phyloP scores from a whole-genome alignment of 257 asterid species.

The Ajuga chamaepitys region DNA sequence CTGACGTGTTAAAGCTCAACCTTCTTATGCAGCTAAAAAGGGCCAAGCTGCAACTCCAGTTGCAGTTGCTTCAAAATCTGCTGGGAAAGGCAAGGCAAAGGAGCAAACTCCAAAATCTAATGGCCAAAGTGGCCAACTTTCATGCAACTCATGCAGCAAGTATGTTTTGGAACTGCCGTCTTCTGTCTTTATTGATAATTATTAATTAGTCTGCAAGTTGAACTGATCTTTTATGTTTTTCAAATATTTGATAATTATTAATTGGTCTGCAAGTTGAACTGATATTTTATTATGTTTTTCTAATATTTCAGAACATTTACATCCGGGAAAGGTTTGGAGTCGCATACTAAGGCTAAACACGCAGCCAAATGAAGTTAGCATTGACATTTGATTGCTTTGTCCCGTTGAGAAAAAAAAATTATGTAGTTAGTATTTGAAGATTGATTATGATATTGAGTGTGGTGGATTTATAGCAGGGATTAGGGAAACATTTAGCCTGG shows the following conservation, averaged over 20 bases:
- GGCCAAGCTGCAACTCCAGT: slow-evolving; percentile 17
- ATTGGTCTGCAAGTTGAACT: neutral
- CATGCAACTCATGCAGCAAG: slow-evolving; percentile 25
- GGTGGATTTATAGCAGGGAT: slow-evolving; percentile 13
- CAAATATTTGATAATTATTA: neutral
- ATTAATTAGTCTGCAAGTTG: too few relatives aligned
- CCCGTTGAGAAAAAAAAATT: neutral
- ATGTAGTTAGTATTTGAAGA: neutral
- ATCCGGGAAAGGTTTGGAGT: slow-evolving; percentile 6
- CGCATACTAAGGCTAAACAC: slow-evolving; percentile 27
- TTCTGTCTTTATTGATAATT: too few relatives aligned
- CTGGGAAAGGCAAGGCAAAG: slow-evolving; percentile 24
- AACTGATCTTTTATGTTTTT: neutral
- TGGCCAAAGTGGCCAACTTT: slow-evolving; percentile 20
- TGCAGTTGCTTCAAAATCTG: slow-evolving; percentile 21
- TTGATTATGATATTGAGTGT: neutral
- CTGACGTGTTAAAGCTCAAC: too few relatives aligned
- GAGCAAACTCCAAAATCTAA: slow-evolving; percentile 27
- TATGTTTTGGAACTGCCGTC: slow-evolving; percentile 5
- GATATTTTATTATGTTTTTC: too few relatives aligned
- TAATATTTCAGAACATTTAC: slow-evolving; percentile 20
- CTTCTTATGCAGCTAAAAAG: slow-evolving; percentile 21
- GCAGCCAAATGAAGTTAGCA: slow-evolving; percentile 25
- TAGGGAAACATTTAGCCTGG: neutral
- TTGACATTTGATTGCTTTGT: neutral